Percentiles rank a stretch among this genome's conserved stretches.
phyloP scores from a whole-genome alignment of 225 moss, liverwort and hornwort species.

The Rhytidiadelphus loreus region DNA sequence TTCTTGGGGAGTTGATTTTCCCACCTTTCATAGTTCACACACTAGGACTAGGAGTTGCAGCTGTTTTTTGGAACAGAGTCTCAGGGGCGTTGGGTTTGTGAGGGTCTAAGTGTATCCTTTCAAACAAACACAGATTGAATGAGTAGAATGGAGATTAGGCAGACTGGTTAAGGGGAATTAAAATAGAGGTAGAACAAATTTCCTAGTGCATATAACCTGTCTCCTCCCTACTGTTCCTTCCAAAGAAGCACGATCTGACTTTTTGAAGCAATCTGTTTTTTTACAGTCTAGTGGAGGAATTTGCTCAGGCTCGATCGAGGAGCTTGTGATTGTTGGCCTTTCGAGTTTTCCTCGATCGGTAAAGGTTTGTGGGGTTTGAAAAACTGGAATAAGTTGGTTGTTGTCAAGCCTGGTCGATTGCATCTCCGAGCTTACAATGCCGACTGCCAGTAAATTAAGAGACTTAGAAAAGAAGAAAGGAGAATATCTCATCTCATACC shows the following conservation, averaged over 20 bases:
- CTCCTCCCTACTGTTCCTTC: not conserved
- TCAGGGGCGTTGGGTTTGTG: not conserved
- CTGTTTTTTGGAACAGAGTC: not conserved
- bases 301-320: not conserved
- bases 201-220: not conserved
- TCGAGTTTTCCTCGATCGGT: not conserved
- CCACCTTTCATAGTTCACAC: not conserved
- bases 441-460: not conserved
- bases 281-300: not conserved
- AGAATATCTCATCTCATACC: not conserved
- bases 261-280: not conserved
- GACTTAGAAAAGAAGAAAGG: not conserved
- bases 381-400: not conserved
- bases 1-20: not conserved
- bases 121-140: not conserved
- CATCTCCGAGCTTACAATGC: not conserved
- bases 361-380: not conserved
- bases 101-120: not conserved
- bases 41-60: not conserved
- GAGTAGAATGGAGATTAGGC: not conserved
- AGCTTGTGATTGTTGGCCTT: not conserved
- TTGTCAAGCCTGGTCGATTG: not conserved
- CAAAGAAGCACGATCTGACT: not conserved
- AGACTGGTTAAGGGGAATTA: not conserved
- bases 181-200: not conserved